phyloP scores from a whole-genome alignment of 2,329 filamentous ascomycete genomes.

The Ophiostoma pallidulum region DNA sequence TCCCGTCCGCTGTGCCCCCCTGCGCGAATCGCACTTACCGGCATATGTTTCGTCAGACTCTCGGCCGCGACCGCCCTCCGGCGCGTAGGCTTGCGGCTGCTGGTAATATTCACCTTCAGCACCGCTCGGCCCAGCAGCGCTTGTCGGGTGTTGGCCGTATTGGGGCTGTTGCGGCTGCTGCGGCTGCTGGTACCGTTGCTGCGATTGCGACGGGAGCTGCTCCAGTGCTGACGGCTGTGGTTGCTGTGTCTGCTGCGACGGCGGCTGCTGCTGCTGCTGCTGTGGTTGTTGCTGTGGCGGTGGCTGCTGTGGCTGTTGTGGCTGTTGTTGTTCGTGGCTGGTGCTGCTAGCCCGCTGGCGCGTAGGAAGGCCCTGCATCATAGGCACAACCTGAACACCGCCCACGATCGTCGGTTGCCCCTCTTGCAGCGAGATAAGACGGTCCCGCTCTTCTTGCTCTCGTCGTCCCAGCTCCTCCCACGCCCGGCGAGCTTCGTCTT shows the following conservation, averaged over 20 bases:
- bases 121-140: background rate
- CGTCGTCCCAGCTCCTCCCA: conserved; percentile 95
- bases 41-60: conserved; percentile 11
- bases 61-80: background rate
- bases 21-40: background rate
- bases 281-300: conserved; percentile 18
- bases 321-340: conserved; percentile 27
- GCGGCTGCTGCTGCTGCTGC: conserved; percentile 21
- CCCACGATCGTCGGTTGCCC: conserved; percentile 84
- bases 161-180: conserved; percentile 2
- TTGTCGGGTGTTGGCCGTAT: background rate
- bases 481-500: conserved; percentile 86
- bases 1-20: background rate
- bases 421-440: conserved; percentile 73
- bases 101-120: conserved; percentile 6
- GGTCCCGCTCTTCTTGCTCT: conserved; percentile 86
- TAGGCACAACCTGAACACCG: conserved; percentile 90
- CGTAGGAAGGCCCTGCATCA: conserved; percentile 61
- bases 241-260: conserved; percentile 7
- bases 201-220: conserved; percentile 14
- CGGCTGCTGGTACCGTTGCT: conserved; percentile 4
- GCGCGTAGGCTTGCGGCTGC: background rate
- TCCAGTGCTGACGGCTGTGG: conserved; percentile 5
- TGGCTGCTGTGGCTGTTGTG: conserved; percentile 24
- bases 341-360: conserved; percentile 36